Base-by-base conservation (phyloP, 768 basidiomycete species). In the Termitomyces sp. region DNA sequence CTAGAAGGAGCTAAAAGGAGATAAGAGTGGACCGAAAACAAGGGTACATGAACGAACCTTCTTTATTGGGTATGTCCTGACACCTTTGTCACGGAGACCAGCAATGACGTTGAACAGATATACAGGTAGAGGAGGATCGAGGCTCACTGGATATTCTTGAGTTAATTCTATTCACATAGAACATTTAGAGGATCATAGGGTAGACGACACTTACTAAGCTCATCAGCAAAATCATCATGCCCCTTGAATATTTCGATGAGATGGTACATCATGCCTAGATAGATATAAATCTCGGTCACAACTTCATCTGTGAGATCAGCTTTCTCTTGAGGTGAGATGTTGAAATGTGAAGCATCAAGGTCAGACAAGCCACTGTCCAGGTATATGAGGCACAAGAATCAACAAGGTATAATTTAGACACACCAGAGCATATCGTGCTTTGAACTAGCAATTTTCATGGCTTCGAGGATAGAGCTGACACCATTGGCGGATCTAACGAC, bases 41-140 rank as follows among this genome's bases (percentile, higher is more conserved):
- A 27, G 20, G 16, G 37, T 46, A 53, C 42, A 48, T 55, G 58
- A 54, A 61, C 69, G 22, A 53, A 91, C 94, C 83, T 98, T 98
- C 75, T 98, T 99, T 64, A 97, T 90, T 0, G 97, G 97, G 72
- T 97, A 99, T 5, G 92, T 92, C 67, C 92, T 94, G 2, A 93
- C 90, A 67, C 89, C 90, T 74, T 94, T 93, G 69, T 98, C 96
- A 63, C 92, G 86, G 42, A 98, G 75, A 42, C 87, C 86, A 24
- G 93, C 87, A n/a, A 98, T 87, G 47, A 94, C 81, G 54, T 88
- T 88, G 75, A 97, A 92, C 18, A 98, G 77, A 67, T 94, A 94
- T 7, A 96, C 86, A 1, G 96, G 95, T 22, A 98, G 74, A 13
- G 97, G 95, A 13, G 95, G 95, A 47, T 96, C 92, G 73, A 96